Base-by-base conservation (phyloP, 1,139 yeast species). In the Magnusiomyces fungicola region DNA sequence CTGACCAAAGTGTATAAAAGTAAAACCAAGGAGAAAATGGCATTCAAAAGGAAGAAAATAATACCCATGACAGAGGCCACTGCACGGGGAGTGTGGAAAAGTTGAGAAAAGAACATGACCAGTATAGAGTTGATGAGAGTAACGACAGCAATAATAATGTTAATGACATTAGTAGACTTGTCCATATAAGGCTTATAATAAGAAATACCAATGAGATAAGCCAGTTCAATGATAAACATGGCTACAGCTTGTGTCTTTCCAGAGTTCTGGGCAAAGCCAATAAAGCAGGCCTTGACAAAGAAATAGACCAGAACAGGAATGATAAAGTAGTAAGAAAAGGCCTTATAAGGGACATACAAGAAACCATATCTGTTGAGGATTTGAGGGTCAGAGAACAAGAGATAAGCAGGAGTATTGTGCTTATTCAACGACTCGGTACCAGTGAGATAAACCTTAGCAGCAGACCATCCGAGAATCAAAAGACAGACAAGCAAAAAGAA, bases 61-160 rank as follows among this genome's bases (percentile, higher is more conserved):
- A 92, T 81, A 0, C 96, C 98, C 83, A 92, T 89, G 48, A 92
- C 83, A 1, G 97, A 86, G 1, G 94, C 81, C 37, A 90, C 97
- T 48, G 86, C 81, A 44, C 80, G 82, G 3, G 97, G 96, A 67
- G 89, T 95, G 38, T 76, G 76, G 70, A 90, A 88, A 51, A 92
- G 72, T 61, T 84, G 81, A 30, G 96, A 86, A 72, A 88, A 92
- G 71, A 92, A 90, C 72, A 88, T 69, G 68, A 87, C 90, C 72
- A 92, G 84, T 50, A 89, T 68, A 1, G 96, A 82, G 67, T 92
- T 92, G 59, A 90, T 68, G 44, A 88, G 76, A 60, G 81, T 83
- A 55, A 92, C 80, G 43, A 85, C 76, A 48, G 84, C 80, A 62
- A 90, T 87, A 52, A 83, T 75, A 58, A 92, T 90, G 69, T 89